Evolutionary conservation across 495 filamentous ascomycete species (phyloP).

Genomic region (Neurospora sp.): DNA sequence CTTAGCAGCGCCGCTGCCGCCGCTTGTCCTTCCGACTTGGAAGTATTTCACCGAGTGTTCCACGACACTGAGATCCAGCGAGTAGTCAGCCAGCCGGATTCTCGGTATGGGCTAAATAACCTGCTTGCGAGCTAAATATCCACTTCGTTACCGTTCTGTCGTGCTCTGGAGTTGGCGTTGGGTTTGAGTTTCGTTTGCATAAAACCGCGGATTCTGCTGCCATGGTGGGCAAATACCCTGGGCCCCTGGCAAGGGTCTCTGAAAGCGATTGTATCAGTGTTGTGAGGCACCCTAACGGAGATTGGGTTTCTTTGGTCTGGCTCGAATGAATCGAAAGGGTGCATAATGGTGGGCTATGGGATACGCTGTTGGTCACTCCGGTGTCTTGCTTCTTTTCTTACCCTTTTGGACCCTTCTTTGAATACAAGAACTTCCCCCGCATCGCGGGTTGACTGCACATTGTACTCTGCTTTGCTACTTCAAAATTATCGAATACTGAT

Average conservation of each 20-base stretch:
- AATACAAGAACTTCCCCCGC: background rate
- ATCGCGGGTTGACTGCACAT: background rate
- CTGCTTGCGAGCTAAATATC: constrained; percentile 25
- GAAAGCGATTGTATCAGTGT: background rate
- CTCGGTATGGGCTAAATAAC: constrained; percentile 34
- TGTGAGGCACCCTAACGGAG: background rate
- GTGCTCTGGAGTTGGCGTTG: background rate
- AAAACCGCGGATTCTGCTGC: background rate
- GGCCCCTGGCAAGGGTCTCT: background rate
- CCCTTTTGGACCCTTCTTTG: background rate
- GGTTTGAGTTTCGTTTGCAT: background rate
- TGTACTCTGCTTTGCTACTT: background rate
- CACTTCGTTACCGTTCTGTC: background rate
- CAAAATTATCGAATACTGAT: background rate
- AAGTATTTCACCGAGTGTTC: constrained; percentile 36
- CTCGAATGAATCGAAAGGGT: background rate
- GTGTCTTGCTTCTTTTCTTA: background rate
- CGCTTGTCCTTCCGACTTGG: constrained; percentile 28
- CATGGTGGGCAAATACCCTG: background rate
- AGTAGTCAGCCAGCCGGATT: constrained; percentile 33
- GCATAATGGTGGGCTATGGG: background rate
- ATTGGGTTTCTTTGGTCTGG: background rate
- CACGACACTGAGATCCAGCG: constrained; percentile 28
- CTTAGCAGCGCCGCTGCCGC: constrained; percentile 9
- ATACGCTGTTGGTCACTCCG: background rate